These are phyloP conservation scores for Collybia sordida DNA, from an alignment of 768 basidiomycete species.

Conservation along the genomic window DNA sequence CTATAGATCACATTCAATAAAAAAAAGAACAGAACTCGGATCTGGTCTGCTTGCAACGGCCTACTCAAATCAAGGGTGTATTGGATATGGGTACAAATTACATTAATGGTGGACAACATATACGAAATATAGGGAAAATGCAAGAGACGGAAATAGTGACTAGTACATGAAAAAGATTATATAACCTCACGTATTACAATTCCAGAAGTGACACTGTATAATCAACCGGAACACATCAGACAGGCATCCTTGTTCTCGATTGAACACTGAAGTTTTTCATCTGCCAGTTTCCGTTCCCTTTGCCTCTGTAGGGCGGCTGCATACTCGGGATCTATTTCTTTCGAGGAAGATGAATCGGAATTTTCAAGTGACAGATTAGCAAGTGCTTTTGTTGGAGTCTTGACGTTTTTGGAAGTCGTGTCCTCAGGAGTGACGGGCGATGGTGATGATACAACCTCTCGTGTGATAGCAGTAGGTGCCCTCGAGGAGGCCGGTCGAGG, in stretches of 20 bases:
- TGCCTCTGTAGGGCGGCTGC: constrained; percentile 74
- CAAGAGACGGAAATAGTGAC: neutral
- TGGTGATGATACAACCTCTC: constrained; percentile 18
- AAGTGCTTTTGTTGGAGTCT: constrained; percentile 18
- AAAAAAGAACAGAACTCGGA: too few relatives aligned
- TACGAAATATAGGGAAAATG: too few relatives aligned
- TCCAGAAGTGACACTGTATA: neutral
- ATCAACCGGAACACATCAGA: constrained; percentile 85
- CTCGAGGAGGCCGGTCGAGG: constrained; percentile 3
- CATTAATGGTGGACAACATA: too few relatives aligned
- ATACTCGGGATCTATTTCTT: constrained; percentile 68
- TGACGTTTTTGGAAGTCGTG: constrained; percentile 23
- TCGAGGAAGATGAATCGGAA: constrained; percentile 51
- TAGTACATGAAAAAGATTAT: neutral
- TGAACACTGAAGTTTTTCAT: constrained; percentile 80
- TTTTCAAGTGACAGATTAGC: constrained; percentile 39
- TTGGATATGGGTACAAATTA: too few relatives aligned
- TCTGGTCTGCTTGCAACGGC: too few relatives aligned
- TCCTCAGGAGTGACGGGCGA: constrained; percentile 20
- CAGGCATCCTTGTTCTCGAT: constrained; percentile 95
- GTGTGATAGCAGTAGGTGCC: constrained; percentile 22
- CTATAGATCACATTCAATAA: too few relatives aligned
- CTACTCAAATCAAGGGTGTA: too few relatives aligned
- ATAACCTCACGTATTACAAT: neutral
- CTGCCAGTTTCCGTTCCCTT: constrained; percentile 73